phyloP scores from a whole-genome alignment of 257 asterid genomes.

The Haberlea rhodopensis region DNA sequence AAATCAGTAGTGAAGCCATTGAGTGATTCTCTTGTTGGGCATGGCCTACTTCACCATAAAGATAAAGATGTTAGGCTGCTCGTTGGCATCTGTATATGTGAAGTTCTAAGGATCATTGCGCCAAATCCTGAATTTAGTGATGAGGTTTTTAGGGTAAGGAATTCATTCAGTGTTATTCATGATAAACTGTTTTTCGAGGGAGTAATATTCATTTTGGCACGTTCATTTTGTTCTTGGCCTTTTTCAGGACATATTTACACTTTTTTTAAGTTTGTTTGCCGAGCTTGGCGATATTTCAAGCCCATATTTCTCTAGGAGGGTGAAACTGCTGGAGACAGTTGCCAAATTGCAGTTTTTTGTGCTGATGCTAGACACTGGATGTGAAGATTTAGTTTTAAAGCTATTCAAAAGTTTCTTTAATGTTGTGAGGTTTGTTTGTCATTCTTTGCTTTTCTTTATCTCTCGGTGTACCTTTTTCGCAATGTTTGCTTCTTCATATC shows the following conservation, averaged over 20 bases:
- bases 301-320: slow-evolving; percentile 60
- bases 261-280: slow-evolving; percentile 57
- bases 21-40: slow-evolving; percentile 54
- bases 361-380: slow-evolving; percentile 74
- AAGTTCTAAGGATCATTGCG: slow-evolving; percentile 61
- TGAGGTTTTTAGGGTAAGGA: slow-evolving; percentile 57
- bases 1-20: slow-evolving; percentile 43
- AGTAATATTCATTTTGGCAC: slow-evolving; percentile 6
- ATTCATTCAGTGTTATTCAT: background rate
- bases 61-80: slow-evolving; percentile 67
- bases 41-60: slow-evolving; percentile 55
- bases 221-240: slow-evolving; percentile 20
- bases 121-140: slow-evolving; percentile 65
- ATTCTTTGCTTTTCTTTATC: slow-evolving; percentile 9
- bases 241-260: slow-evolving; percentile 64
- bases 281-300: slow-evolving; percentile 58
- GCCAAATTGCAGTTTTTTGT: slow-evolving; percentile 57
- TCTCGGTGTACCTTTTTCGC: background rate
- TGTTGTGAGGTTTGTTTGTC: slow-evolving; percentile 59
- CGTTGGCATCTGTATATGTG: slow-evolving; percentile 68
- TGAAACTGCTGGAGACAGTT: slow-evolving; percentile 59
- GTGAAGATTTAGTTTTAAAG: slow-evolving; percentile 68
- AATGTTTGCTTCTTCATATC: slow-evolving; percentile 10
- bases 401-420: slow-evolving; percentile 68
- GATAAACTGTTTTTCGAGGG: slow-evolving; percentile 13